Percentiles rank a stretch among this genome's conserved stretches.
phyloP scores from a whole-genome alignment of 2,329 filamentous ascomycete genomes.

The Curvularia sp. region DNA sequence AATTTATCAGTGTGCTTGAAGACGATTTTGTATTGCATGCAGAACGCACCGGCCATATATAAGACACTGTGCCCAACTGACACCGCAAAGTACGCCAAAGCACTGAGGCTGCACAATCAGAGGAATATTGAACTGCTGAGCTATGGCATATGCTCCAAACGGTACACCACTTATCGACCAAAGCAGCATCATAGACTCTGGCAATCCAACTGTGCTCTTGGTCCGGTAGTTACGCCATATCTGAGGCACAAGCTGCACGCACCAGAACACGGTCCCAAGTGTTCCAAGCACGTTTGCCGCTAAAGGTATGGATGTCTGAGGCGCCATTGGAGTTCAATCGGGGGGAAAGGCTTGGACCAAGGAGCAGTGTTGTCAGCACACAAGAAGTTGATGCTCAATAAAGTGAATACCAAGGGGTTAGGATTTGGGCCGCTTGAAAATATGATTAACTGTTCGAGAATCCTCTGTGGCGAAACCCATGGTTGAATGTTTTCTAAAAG shows the following conservation, averaged over 20 bases:
- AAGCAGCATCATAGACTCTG: slow-evolving; percentile 73
- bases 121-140: slow-evolving; percentile 55
- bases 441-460: background rate
- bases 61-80: slow-evolving; percentile 59
- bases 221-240: slow-evolving; percentile 71
- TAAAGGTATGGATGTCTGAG: slow-evolving; percentile 50
- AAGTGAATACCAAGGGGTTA: background rate
- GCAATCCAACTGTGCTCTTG: slow-evolving; percentile 69
- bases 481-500: background rate
- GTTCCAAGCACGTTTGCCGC: slow-evolving; percentile 67
- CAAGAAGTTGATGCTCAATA: background rate
- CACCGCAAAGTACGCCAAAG: slow-evolving; percentile 55
- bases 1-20: background rate
- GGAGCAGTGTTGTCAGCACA: background rate
- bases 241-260: slow-evolving; percentile 53
- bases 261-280: slow-evolving; percentile 61
- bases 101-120: slow-evolving; percentile 58
- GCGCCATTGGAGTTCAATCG: slow-evolving; percentile 25
- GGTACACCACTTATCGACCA: slow-evolving; percentile 72
- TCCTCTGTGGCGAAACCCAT: background rate
- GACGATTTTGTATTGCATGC: background rate
- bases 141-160: slow-evolving; percentile 66
- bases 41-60: slow-evolving; percentile 54
- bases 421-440: background rate
- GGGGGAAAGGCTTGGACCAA: background rate